phyloP scores from a whole-genome alignment of 176 grass and related monocot species.

The Zoysia japonica region DNA sequence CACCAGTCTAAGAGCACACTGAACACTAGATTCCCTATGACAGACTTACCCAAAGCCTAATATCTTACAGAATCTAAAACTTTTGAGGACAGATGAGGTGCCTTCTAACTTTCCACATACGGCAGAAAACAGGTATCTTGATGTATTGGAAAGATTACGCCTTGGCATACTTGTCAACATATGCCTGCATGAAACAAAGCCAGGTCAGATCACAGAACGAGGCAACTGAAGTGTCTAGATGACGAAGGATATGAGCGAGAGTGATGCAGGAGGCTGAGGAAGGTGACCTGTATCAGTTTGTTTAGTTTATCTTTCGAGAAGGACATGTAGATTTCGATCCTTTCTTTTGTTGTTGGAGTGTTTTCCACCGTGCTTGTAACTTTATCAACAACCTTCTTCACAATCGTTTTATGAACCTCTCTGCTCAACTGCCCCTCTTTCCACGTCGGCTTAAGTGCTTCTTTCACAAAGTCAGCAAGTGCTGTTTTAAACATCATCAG shows the following conservation, averaged over 20 bases:
- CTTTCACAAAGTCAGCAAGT: slow-evolving; percentile 89
- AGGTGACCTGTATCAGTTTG: slow-evolving; percentile 82
- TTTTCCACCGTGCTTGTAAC: slow-evolving; percentile 79
- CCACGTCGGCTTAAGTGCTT: slow-evolving; percentile 88
- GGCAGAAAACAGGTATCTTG: too few relatives aligned
- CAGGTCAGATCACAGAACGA: background rate
- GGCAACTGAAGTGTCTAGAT: background rate
- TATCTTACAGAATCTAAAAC: slow-evolving; percentile 30
- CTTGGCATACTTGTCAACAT: slow-evolving; percentile 84
- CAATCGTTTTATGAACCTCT: slow-evolving; percentile 91
- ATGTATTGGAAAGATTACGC: background rate
- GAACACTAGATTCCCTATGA: background rate
- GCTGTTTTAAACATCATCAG: slow-evolving; percentile 82
- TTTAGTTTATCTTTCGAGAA: slow-evolving; percentile 77
- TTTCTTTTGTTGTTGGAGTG: slow-evolving; percentile 83
- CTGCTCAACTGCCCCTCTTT: slow-evolving; percentile 94
- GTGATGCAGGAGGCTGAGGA: background rate
- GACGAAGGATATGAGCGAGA: background rate
- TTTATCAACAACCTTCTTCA: slow-evolving; percentile 98
- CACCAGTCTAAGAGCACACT: slow-evolving; percentile 22
- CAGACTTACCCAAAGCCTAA: background rate
- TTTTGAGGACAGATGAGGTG: background rate
- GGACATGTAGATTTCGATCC: slow-evolving; percentile 81
- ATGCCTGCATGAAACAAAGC: slow-evolving; percentile 52
- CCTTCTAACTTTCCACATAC: slow-evolving; percentile 6